Evolutionary conservation across 148 eudicot species (phyloP), one percentile per base, ranked within the genome.

Genomic region (Heliosperma pusillum): DNA sequence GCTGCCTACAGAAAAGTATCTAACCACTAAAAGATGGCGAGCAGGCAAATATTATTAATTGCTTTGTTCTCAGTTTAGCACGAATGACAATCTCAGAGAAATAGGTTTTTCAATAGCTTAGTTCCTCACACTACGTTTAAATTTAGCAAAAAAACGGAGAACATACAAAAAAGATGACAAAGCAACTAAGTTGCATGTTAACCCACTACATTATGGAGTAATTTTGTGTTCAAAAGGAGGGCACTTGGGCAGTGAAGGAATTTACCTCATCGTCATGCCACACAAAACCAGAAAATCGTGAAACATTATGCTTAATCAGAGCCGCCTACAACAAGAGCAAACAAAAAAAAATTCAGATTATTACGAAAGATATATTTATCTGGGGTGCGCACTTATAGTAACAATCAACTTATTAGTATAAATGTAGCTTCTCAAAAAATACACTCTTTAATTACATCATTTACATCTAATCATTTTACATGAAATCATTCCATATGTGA

Each of bases 241-340:
- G 22, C 42, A 36, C 42, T 36, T 5, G 1, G 42, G 27, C 24
- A 16, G 25, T 15, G 11, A 57, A 8, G 60, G 26, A 10, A 30
- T 69, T 75, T 88, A 95, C 98, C 96, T 92, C 97, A 83, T 95
- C 87, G 27, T 82, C 96, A 81, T 82, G 90, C 92, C 91, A 92
- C 29, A 90, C 96, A 82, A 89, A 95, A 66, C 98, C 98, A 77
- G 98, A 95, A 78, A 95, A 95, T 72, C 85, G 87, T 52, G 86
- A 92, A 65, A 96, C 82, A 73, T 96, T 88, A 70, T 79, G 88
- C 86, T 92, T 96, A 52, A 89, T 33, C 71, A 84, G 89, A 77
- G 80, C 61, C 24, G 97, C 99, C 99, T 96, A 93, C 86, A 85
- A 52, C 8, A 58, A 24, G 29, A 63, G 52, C 8, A 69, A 36